A percentile compares a stretch with the other conserved stretches of the same genome.
These are phyloP conservation scores for Arachis stenosperma DNA, from an alignment of 306 rosid genomes.

Conservation along the genomic window DNA sequence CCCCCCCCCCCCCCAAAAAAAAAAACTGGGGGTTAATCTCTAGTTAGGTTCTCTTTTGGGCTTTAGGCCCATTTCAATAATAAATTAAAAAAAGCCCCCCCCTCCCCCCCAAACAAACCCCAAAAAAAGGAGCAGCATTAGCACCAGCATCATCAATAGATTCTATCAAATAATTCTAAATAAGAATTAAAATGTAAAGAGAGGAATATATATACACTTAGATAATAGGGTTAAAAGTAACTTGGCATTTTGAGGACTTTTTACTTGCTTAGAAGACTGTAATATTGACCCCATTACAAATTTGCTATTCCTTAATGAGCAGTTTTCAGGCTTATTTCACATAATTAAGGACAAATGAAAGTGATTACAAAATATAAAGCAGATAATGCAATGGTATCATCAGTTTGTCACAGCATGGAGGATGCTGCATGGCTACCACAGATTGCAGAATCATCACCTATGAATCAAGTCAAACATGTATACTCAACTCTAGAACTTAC, in stretches of 20 bases:
- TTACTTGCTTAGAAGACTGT: background rate
- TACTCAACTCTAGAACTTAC: constrained; percentile 41
- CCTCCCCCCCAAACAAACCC: too few species aligned
- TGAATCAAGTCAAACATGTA: background rate
- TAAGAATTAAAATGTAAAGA: background rate
- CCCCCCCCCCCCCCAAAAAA: too few species aligned
- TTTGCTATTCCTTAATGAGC: background rate
- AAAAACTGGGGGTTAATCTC: too few species aligned
- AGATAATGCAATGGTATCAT: background rate
- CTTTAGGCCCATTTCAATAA: too few species aligned
- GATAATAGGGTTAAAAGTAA: too few species aligned
- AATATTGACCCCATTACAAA: background rate
- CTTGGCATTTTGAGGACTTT: background rate
- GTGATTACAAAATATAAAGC: constrained; percentile 1
- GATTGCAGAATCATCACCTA: constrained; percentile 2
- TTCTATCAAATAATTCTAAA: background rate
- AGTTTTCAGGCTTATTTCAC: background rate
- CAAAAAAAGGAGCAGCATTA: background rate
- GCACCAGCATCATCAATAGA: background rate
- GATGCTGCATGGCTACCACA: background rate
- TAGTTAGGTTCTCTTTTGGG: too few species aligned
- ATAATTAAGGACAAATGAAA: background rate
- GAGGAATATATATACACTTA: too few species aligned
- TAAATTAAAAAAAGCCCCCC: too few species aligned
- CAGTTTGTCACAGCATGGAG: background rate